Evolutionary conservation across 495 filamentous ascomycete genomes (phyloP).

Genomic region (Talaromyces wortmannii): DNA sequence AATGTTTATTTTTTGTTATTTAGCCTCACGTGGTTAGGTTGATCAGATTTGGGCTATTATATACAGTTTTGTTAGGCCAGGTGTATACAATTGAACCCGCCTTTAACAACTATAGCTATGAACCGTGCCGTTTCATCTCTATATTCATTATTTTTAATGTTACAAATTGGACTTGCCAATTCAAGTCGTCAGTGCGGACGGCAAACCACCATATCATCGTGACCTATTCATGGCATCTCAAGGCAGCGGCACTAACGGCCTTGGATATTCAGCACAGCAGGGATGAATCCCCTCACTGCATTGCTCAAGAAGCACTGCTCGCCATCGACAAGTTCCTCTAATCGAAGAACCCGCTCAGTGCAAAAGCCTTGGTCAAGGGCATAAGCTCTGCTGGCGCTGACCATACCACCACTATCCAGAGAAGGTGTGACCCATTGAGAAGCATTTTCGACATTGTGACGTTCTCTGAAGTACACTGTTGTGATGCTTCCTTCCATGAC

Average conservation of each 20-base stretch:
- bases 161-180: too few species aligned
- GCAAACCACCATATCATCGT: not conserved
- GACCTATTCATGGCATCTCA: not conserved
- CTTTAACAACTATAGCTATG: too few species aligned
- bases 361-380: conserved; percentile 58
- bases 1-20: too few species aligned
- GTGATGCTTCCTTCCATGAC: conserved; percentile 85
- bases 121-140: too few species aligned
- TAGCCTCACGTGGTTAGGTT: too few species aligned
- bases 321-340: conserved; percentile 53
- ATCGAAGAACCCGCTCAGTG: conserved; percentile 51
- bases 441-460: not conserved
- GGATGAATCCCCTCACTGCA: conserved; percentile 71
- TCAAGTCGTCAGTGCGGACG: too few species aligned
- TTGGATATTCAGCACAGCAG: conserved; percentile 23
- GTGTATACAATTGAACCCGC: too few species aligned
- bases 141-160: too few species aligned
- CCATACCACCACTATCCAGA: conserved; percentile 63
- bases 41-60: too few species aligned
- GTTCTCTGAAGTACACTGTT: conserved; percentile 71
- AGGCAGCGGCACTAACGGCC: too few species aligned
- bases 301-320: conserved; percentile 84
- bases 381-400: conserved; percentile 77
- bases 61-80: too few species aligned
- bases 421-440: conserved; percentile 34